Conservation (phyloP, 768 basidiomycete genomes). For the Mycena belliarum region DNA sequence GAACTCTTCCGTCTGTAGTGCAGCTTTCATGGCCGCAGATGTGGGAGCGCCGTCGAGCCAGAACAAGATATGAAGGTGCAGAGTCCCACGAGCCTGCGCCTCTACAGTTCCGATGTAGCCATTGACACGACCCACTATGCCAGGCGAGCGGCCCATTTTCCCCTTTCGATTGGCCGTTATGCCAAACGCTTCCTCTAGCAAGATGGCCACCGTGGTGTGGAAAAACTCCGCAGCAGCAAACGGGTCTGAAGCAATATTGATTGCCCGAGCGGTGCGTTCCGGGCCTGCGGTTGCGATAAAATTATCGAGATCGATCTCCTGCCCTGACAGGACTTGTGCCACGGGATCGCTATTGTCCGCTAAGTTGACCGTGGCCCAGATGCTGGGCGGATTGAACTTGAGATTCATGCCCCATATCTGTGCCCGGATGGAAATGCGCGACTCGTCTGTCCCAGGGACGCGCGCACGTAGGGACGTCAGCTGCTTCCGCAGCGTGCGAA, state of each 20-base stretch:
- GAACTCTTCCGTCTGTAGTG: conserved; percentile 29
- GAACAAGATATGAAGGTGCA: conserved; percentile 42
- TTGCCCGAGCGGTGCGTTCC: conserved; percentile 7
- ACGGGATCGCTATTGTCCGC: conserved; percentile 43
- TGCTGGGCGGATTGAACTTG: conserved; percentile 28
- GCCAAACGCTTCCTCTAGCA: conserved; percentile 36
- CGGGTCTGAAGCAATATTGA: conserved; percentile 38
- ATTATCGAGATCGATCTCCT: conserved; percentile 42
- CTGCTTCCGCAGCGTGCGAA: conserved; percentile 28
- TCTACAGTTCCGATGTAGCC: conserved; percentile 42
- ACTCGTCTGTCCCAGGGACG: conserved; percentile 37
- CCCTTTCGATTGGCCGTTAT: conserved; percentile 22
- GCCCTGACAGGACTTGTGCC: conserved; percentile 44
- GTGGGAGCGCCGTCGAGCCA: conserved; percentile 34
- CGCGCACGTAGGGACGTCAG: conserved; percentile 24
- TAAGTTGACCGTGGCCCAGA: conserved; percentile 49
- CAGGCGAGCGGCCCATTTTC: conserved; percentile 21
- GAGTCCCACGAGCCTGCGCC: conserved; percentile 40
- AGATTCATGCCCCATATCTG: conserved; percentile 40
- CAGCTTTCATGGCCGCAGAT: conserved; percentile 26
- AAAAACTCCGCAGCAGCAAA: conserved; percentile 45
- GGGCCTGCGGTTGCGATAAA: conserved; percentile 33
- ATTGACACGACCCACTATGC: conserved; percentile 33
- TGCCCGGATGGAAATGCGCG: conserved; percentile 21
- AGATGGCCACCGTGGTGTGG: conserved; percentile 31